A percentile compares a stretch with the other conserved stretches of the same genome.
These are phyloP conservation scores for Huntiella decipiens DNA, from an alignment of 2,329 filamentous ascomycete species.

Conservation along the genomic window DNA sequence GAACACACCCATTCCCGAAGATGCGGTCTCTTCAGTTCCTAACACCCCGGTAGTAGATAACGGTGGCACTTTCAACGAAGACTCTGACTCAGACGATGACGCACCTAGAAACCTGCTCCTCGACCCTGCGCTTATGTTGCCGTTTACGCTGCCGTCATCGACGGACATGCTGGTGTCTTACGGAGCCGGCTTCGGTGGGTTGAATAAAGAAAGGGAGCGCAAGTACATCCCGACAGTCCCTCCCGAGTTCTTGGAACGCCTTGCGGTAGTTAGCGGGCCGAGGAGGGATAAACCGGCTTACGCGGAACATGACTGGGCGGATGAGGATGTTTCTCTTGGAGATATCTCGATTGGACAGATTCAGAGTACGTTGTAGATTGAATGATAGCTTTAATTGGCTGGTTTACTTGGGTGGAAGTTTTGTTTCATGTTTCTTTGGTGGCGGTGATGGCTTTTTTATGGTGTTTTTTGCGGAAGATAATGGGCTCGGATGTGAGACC, in stretches of 20 bases:
- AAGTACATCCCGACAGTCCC: conserved; percentile 95
- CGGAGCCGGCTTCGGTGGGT: conserved; percentile 80
- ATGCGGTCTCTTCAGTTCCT: conserved; percentile 9
- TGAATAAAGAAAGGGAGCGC: conserved; percentile 76
- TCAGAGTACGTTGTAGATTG: not conserved
- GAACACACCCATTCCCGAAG: conserved; percentile 18
- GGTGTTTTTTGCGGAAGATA: no score
- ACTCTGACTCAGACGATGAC: conserved; percentile 31
- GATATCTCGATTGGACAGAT: conserved; percentile 1
- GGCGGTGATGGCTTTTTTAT: no score
- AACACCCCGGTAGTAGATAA: conserved; percentile 5
- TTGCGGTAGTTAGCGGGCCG: conserved; percentile 41
- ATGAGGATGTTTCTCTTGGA: conserved; percentile 33
- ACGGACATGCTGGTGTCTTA: conserved; percentile 96
- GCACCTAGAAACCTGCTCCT: conserved; percentile 58
- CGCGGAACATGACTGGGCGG: conserved; percentile 46
- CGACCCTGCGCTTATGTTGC: conserved; percentile 79
- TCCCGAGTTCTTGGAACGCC: conserved; percentile 74
- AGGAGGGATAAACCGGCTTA: conserved; percentile 34
- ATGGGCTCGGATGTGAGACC: no score
- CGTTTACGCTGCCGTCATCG: conserved; percentile 85
- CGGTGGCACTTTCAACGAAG: conserved; percentile 7
- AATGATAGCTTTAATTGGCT: no score
- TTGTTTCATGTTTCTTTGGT: no score
- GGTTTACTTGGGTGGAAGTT: no score